Base-by-base conservation (phyloP, 2,329 filamentous ascomycete species). In the Apiospora rasikravindrae region DNA sequence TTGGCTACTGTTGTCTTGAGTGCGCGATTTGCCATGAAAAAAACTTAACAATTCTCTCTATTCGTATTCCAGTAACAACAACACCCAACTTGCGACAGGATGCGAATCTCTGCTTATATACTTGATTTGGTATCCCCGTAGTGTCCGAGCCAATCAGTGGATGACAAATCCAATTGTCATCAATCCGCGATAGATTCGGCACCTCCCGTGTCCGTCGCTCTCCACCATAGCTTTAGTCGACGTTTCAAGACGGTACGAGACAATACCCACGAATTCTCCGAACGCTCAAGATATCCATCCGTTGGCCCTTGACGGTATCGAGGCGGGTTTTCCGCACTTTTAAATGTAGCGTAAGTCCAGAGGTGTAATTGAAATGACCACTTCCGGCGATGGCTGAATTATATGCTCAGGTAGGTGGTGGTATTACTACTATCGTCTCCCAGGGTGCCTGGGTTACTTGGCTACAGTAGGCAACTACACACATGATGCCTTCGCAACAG, bases 91-190 rank as follows among this genome's bases (percentile, higher is more conserved):
- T 37, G 29, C 22, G 8, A 11, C 53, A 22, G 14, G 51, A 16
- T 14, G 24, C 14, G 51, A n/a, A 26, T 13, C 16, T 14, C 2
- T n/a, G n/a, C 57, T 64, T 64, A 64, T 64, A 61, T 37, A 40
- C 13, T 42, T 42, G 13, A 14, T 29, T 8, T 29, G 11, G 19
- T 64, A 64, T 64, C 33, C 57, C 57, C 57, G 19, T 29, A 40
- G 11, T 13, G 33, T 24, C 22, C 57, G 22, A 22, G 29, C 53
- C 33, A 64, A 64, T 64, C 33, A 40, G 13, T 64, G 57, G 57
- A 64, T 64, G 40, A 64, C 57, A 64, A 64, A 64, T 64, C 33
- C 29, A 64, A 64, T 33, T 33, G 53, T 64, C 33, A 33, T 29
- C 53, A n/a, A n/a, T 49, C 45, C 53, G 29, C 53, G 19, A 61